Base-by-base conservation (phyloP, 148 eudicot genomes). In the Limonium bicolor region DNA sequence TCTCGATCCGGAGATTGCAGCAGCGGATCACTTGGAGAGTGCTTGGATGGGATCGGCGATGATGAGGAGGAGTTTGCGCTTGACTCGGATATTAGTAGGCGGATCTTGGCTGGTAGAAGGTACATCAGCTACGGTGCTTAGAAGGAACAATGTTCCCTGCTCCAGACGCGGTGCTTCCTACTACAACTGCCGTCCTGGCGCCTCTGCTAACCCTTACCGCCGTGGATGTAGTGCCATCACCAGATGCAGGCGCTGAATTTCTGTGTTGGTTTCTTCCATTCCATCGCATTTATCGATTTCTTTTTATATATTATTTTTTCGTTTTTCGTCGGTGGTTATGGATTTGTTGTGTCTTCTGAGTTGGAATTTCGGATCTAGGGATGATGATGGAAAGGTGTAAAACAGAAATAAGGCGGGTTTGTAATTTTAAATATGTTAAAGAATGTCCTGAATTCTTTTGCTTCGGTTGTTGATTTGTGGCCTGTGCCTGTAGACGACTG, bases 181-280 rank as follows among this genome's bases (percentile, higher is more conserved):
- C 67, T 75, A 75, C 64, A 76, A 80, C 33, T 76, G 88, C 48
- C 58, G 53, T 9, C 57, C 68, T 0, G 79, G 88, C 13, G 76
- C 67, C 0, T 69, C 64, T 38, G 88, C 82, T 3, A 80, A 80
- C 22, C 88, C 88, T 0, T 80, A 76, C 60, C 26, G 50, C 0
- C 88, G 88, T 22, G 79, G 83, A 1, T 80, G 80, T 73, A 76
- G 76, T 38, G 50, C 67, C 7, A 76, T 80, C 26, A 55, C 83
- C 15, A 65, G 82, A 11, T 79, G 87, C 74, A 50, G 66, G 26
- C 43, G 79, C 39, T 69, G 48, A 27, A 6, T 29, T 46, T 6
- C n/a, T n/a, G n/a, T n/a, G n/a, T n/a, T 32, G 3, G 1, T 2
- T 2, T 1, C 6, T 32, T 6, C n/a, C n/a, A n/a, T n/a, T n/a